Base-by-base conservation (phyloP, 768 basidiomycete genomes). In the Hemileccinum impolitum region DNA sequence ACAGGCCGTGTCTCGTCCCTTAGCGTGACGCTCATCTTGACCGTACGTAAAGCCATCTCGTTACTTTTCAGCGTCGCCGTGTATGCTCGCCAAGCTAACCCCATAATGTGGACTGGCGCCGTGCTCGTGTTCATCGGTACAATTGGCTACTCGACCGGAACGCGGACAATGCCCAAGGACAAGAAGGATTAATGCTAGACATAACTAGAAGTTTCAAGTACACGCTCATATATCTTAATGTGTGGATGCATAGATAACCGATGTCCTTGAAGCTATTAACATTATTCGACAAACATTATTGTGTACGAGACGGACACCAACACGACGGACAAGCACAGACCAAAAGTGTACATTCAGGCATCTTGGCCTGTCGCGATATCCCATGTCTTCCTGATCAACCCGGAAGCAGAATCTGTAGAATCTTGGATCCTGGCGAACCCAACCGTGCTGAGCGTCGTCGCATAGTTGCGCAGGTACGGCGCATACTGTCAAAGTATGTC, bases 1-100 rank as follows among this genome's bases (percentile, higher is more conserved):
- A 91, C 91, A 0, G 82, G 84, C 1, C 78, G 82, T 39, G 85
- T 90, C 6, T 81, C 79, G 43, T 76, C 85, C 10, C 73, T 93
- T 35, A 86, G 80, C 1, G 90, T 93, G 15, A 89, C 86, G 4
- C 83, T 92, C 47, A 76, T 90, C 21, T 75, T 91, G 36, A 87
- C 86, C 45, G 85, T 93, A 15, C 78, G 90, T 49, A 93, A 93
- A 62, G 90, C 89, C 12, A 74, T 79, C 26, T 90, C 87, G 46
- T 70, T 92, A 14, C 66, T 90, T 19, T 73, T 93, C 55, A 91
- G 88, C 58, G 81, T 89, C 19, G 53, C 71, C 32, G 59, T 74
- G 63, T 73, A 76, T 48, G 73, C 80, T 1, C 64, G 77, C 3
- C 70, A 60, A 18, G 58, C 63, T 6, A 57, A 61, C 54, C 39